Conservation (phyloP, 306 rosid genomes). For the Corylus avellana region DNA sequence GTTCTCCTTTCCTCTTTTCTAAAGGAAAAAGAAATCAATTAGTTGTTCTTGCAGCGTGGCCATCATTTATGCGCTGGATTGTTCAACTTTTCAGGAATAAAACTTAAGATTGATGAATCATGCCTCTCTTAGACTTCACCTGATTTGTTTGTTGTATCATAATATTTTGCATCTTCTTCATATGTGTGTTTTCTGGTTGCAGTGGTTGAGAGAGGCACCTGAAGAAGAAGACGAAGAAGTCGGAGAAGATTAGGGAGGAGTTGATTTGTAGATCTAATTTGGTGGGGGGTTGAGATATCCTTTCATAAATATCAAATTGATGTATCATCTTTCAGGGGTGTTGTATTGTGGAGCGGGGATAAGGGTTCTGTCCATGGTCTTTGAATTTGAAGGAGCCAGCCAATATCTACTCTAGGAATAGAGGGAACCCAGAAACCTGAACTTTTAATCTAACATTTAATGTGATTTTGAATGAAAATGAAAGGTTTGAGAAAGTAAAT, state of each 20-base stretch:
- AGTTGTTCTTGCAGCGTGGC: neutral
- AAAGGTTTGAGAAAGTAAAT: neutral
- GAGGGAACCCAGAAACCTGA: neutral
- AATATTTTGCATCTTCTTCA: neutral
- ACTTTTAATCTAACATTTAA: neutral
- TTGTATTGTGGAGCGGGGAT: conserved; percentile 17
- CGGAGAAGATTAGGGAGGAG: neutral
- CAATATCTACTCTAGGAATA: neutral
- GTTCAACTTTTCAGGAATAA: neutral
- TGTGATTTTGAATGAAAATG: neutral
- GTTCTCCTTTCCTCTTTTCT: neutral
- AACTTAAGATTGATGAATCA: neutral
- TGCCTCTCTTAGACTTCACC: neutral
- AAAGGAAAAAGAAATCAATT: neutral
- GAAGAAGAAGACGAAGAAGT: conserved; percentile 60
- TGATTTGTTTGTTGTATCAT: neutral
- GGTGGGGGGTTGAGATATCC: neutral
- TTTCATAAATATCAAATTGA: neutral
- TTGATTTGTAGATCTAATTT: conserved; percentile 3
- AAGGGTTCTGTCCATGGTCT: conserved; percentile 15
- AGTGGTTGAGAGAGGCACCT: conserved; percentile 87
- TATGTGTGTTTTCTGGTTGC: conserved; percentile 18
- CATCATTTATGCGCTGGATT: neutral
- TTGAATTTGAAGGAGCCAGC: neutral
- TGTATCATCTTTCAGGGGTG: neutral